phyloP scores from a whole-genome alignment of 306 rosid species.

The Gynostemma pentaphyllum region DNA sequence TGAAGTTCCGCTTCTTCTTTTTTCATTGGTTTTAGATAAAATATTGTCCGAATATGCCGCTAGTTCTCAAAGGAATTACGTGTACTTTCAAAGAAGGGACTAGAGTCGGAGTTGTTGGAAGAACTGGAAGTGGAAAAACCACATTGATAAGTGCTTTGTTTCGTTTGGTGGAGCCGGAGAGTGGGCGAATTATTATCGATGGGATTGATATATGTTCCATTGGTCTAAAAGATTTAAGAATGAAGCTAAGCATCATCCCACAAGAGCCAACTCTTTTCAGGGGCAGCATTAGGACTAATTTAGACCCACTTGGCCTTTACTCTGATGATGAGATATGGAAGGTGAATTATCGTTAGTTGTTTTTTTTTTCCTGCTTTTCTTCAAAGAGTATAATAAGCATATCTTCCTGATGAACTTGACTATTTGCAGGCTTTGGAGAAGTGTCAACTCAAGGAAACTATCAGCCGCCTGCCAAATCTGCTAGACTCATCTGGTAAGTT shows the following conservation, averaged over 20 bases:
- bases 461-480: slow-evolving; percentile 40
- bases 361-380: neutral
- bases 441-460: slow-evolving; percentile 61
- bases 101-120: slow-evolving; percentile 76
- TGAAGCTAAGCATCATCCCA: slow-evolving; percentile 67
- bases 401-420: neutral
- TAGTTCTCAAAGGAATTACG: slow-evolving; percentile 57
- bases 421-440: slow-evolving; percentile 47
- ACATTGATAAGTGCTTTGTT: slow-evolving; percentile 73
- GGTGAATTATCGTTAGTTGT: slow-evolving; percentile 23
- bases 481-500: slow-evolving; percentile 58
- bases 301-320: slow-evolving; percentile 66
- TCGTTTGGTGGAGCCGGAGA: slow-evolving; percentile 63
- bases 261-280: slow-evolving; percentile 82
- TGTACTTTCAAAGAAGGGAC: slow-evolving; percentile 58
- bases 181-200: slow-evolving; percentile 47
- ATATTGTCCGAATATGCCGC: slow-evolving; percentile 52
- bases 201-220: slow-evolving; percentile 51
- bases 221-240: slow-evolving; percentile 65
- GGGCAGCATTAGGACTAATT: slow-evolving; percentile 60
- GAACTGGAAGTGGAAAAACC: slow-evolving; percentile 79
- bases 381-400: neutral
- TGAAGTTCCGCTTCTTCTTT: neutral
- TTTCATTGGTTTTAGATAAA: slow-evolving; percentile 38
- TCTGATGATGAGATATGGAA: slow-evolving; percentile 70